Evolutionary conservation across 768 basidiomycete genomes (phyloP), one percentile per base, ranked within the genome.

Genomic region (Termitomyces heimii): DNA sequence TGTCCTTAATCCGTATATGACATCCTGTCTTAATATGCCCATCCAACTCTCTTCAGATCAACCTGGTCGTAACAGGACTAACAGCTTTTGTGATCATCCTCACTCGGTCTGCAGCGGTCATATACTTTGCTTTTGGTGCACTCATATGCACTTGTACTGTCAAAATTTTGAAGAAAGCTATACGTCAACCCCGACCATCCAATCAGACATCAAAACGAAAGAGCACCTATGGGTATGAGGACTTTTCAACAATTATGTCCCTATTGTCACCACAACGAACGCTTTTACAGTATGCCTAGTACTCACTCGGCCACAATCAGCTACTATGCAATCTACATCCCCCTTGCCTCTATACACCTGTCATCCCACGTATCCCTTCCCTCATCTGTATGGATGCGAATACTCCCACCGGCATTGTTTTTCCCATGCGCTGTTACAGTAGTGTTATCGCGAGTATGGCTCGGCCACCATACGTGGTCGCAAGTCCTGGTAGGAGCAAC

Each of bases 221-320:
- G 66, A 72, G 73, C 52, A 74, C 83, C 4, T 92, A 87, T 66
- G 90, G 90, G 89, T 91, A 64, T 49, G 82, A 66, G 28, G 12
- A 7, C 22, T 37, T 39, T 55, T 31, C 13, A 47, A 43, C 14
- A 22, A 29, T 9, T 4, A 24, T n/a, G 24, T 34, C 8, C 32
- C 49, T 39, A 57, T 37, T 16, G 37, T 42, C 4, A 20, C 31
- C 14, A 32, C 22, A 32, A 44, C 18, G 43, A 44, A 18, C 18
- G 9, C 14, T 43, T 39, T 44, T 5, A 28, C 65, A 91, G 90
- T 13, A 92, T 92, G 90, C 90, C 90, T 5, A 89, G 86, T 60
- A 92, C 90, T 5, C 90, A 92, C 68, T 85, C 89, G 12, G 84
- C 88, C 10, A 73, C 77, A 5, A 88, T 88, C 62, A 75, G 78